These are phyloP conservation scores for Ceratocystis eucalypticola DNA, from an alignment of 2,329 filamentous ascomycete species.

Conservation along the genomic window DNA sequence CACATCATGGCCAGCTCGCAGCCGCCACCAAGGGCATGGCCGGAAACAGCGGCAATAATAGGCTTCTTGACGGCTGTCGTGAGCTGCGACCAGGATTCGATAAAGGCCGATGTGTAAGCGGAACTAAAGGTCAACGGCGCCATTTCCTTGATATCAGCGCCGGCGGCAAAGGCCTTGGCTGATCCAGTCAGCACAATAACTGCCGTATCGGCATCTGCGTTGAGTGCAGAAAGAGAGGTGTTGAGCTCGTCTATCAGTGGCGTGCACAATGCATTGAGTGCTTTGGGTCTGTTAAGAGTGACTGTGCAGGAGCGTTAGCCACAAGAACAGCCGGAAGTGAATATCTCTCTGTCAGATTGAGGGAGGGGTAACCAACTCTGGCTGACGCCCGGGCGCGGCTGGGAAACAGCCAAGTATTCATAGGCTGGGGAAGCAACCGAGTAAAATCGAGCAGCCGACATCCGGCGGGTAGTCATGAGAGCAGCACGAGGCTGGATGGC, in stretches of 20 bases:
- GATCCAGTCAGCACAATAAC: slow-evolving; percentile 81
- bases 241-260: slow-evolving; percentile 87
- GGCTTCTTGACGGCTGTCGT: slow-evolving; percentile 81
- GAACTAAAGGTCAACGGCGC: slow-evolving; percentile 75
- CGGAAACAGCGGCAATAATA: slow-evolving; percentile 84
- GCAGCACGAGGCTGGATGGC: background rate
- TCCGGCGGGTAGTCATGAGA: background rate
- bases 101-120: slow-evolving; percentile 83
- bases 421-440: slow-evolving; percentile 37
- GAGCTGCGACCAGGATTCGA: slow-evolving; percentile 83
- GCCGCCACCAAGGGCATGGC: slow-evolving; percentile 85
- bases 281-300: slow-evolving; percentile 85
- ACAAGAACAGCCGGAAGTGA: background rate
- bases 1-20: slow-evolving; percentile 98
- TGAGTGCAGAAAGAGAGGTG: slow-evolving; percentile 56
- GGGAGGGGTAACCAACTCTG: slow-evolving; percentile 49
- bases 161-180: slow-evolving; percentile 81
- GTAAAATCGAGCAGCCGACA: background rate
- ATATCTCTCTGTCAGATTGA: background rate
- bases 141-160: slow-evolving; percentile 99
- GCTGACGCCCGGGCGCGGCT: slow-evolving; percentile 76
- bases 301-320: slow-evolving; percentile 39
- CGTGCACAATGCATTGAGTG: slow-evolving; percentile 83
- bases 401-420: slow-evolving; percentile 70
- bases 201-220: slow-evolving; percentile 53